A percentile compares a stretch with the other conserved stretches of the same genome.
These are phyloP conservation scores for Aureobasidium uvarum DNA, from an alignment of 2,329 filamentous ascomycete species.

Conservation along the genomic window DNA sequence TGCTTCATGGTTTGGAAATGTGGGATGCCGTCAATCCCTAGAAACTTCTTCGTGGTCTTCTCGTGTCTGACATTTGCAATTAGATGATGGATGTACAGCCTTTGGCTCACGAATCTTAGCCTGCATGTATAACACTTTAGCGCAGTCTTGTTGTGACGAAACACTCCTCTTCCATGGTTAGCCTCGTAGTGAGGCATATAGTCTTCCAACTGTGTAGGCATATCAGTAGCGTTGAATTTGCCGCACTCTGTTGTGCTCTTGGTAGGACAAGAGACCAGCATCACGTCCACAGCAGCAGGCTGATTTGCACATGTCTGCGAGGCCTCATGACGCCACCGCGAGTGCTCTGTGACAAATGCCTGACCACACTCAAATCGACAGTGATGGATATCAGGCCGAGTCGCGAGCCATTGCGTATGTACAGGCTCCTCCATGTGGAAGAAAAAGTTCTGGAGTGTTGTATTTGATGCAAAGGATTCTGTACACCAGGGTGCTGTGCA, in stretches of 20 bases:
- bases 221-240: neutral
- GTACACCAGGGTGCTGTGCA: neutral
- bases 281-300: too few relatives aligned
- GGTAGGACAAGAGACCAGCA: too few relatives aligned
- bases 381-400: neutral
- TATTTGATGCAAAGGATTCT: neutral
- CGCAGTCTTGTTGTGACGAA: neutral
- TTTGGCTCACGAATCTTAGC: too few relatives aligned
- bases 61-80: too few relatives aligned
- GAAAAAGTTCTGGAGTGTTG: neutral
- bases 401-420: neutral
- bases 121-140: neutral
- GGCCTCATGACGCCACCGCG: neutral
- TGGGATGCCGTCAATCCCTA: too few relatives aligned
- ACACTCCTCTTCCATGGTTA: neutral
- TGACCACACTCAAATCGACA: neutral
- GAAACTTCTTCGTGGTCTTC: too few relatives aligned
- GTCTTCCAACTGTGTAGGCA: too few relatives aligned
- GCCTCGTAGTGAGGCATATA: neutral
- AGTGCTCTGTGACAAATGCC: neutral
- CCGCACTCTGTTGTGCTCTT: neutral
- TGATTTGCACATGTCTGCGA: neutral
- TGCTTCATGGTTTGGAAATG: too few relatives aligned
- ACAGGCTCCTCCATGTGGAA: neutral
- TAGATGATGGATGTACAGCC: too few relatives aligned